Conservation (phyloP, 441 rosid genomes). For the Omphalea diandra region DNA sequence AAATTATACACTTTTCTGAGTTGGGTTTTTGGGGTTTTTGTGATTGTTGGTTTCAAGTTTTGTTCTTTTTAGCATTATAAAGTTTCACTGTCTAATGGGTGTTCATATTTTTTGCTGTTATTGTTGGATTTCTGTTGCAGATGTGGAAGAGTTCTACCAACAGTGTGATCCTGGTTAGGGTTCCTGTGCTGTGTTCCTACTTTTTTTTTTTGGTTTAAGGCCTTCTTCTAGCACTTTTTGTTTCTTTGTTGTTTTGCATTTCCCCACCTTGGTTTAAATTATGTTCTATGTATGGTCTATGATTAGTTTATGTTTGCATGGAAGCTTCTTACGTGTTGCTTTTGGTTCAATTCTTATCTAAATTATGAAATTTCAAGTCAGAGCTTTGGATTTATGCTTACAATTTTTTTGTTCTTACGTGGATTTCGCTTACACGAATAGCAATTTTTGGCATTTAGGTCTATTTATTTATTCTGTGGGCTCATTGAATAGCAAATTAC, state of each 20-base stretch:
- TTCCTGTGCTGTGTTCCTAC: conserved; percentile 14
- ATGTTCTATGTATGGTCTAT: neutral
- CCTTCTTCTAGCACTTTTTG: neutral
- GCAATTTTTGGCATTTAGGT: neutral
- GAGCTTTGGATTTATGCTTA: neutral
- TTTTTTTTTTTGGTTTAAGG: conserved; percentile 11
- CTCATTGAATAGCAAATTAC: neutral
- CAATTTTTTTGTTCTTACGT: neutral
- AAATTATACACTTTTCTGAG: neutral
- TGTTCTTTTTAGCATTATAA: neutral
- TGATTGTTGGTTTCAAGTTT: neutral
- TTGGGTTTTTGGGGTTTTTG: conserved; percentile 12
- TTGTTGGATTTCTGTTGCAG: conserved; percentile 40
- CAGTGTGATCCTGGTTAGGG: conserved; percentile 85
- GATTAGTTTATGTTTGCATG: neutral
- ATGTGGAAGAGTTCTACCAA: conserved; percentile 57
- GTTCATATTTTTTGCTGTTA: neutral
- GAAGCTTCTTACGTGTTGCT: neutral
- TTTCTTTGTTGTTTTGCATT: neutral
- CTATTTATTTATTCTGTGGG: neutral
- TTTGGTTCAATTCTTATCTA: neutral
- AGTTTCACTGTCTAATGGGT: neutral
- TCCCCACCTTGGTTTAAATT: neutral
- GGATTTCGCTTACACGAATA: neutral
- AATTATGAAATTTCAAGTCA: neutral